Base-by-base conservation (phyloP, 768 basidiomycete species). In the Dacryopinax spathularia region DNA sequence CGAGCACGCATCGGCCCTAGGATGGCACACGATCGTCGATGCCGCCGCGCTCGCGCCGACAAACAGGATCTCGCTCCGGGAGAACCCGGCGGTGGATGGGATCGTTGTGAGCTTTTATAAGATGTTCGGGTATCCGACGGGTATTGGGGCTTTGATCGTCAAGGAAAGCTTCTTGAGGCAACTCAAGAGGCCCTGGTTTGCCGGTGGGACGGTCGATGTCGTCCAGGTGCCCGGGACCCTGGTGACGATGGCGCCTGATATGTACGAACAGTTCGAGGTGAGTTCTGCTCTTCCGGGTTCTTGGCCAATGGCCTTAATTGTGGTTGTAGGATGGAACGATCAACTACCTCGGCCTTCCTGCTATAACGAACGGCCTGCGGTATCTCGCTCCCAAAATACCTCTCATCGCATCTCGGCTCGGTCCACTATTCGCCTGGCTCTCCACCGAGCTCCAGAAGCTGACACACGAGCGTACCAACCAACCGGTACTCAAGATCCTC, bases 51-150 rank as follows among this genome's bases (percentile, higher is more conserved):
- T 91, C 36, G 89, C 84, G 1, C 84, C 89, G 10, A 85, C 87
- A 1, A 83, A 88, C 7, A 70, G 76, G 18, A 80, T 91, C 62
- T 86, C 86, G 13, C 76, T 92, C 15, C 73, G 80, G 1, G 81
- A 85, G 61, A 79, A 78, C 33, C 82, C 84, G 2, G 63, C 33
- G 18, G 85, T 89, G 12, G 90, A 92, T 72, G 89, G 89, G 1
- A 84, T 90, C 80, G 88, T 84, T 0, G 70, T 92, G 62, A 88
- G 86, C 43, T 90, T 91, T 69, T 92, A 92, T 75, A 92, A 92
- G 68, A 90, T 91, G 86, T 89, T 90, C 66, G 89, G 89, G 34
- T 91, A 84, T 68, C 89, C 89, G 12, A 91, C 89, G 0, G 89
- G 89, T 7, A 82, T 91, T 41, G 89, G 90, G 34, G 88, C 88